phyloP scores from a whole-genome alignment of 345 rosid genomes.

The Barbarea vulgaris region DNA sequence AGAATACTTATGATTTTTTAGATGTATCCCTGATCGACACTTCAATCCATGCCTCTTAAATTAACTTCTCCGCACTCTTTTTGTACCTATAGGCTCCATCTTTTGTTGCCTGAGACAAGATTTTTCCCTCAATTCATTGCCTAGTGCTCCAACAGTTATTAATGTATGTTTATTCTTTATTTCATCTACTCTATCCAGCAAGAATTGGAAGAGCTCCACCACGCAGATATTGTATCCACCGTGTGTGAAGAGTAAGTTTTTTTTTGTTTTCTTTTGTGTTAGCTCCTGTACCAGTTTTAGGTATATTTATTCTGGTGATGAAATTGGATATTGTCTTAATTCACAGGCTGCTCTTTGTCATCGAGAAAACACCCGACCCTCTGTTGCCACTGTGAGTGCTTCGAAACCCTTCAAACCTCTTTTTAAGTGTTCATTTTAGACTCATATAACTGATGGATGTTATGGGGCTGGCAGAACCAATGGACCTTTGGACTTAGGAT shows the following conservation, averaged over 20 bases:
- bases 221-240: slow-evolving; percentile 48
- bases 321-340: slow-evolving; percentile 5
- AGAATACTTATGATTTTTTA: not conserved
- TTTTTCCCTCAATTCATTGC: not conserved
- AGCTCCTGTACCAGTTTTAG: not conserved
- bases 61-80: not conserved
- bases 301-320: not conserved
- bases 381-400: slow-evolving; percentile 60
- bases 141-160: not conserved
- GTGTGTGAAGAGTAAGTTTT: slow-evolving; percentile 68
- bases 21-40: not conserved
- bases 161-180: not conserved
- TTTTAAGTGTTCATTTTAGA: not conserved
- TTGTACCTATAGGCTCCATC: not conserved
- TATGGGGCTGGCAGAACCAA: slow-evolving; percentile 53
- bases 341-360: slow-evolving; percentile 50
- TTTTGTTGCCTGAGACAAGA: not conserved
- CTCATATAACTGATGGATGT: slow-evolving; percentile 4
- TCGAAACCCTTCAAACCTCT: not conserved
- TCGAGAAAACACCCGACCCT: slow-evolving; percentile 57
- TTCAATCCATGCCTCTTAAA: not conserved
- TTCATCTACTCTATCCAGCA: slow-evolving; percentile 44
- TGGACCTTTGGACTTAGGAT: slow-evolving; percentile 56
- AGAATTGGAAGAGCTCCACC: slow-evolving; percentile 63
- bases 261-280: not conserved